A percentile compares a stretch with the other conserved stretches of the same genome.
These are phyloP conservation scores for Mycena alexandri DNA, from an alignment of 768 basidiomycete species.

Conservation along the genomic window DNA sequence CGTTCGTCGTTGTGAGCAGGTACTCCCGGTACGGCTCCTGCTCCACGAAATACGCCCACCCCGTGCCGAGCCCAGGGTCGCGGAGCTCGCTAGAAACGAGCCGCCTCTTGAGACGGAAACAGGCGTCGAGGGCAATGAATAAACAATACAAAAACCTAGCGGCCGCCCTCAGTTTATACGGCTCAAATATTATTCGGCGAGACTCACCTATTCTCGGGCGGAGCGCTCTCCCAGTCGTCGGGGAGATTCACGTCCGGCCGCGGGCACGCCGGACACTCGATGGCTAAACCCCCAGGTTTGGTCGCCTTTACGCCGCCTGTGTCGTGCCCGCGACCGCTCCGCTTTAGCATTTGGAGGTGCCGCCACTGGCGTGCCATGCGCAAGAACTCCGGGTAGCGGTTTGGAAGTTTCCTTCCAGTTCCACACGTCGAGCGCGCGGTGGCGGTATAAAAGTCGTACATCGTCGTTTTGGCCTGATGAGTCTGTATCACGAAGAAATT, in stretches of 20 bases:
- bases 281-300: slow-evolving; percentile 42
- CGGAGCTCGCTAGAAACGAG: background rate
- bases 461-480: slow-evolving; percentile 30
- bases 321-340: slow-evolving; percentile 44
- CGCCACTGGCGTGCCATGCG: slow-evolving; percentile 36
- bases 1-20: background rate
- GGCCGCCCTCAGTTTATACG: no score
- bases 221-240: slow-evolving; percentile 39
- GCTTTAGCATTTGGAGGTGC: slow-evolving; percentile 45
- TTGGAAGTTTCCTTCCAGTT: background rate
- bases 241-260: slow-evolving; percentile 47
- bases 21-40: background rate
- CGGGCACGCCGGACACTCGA: slow-evolving; percentile 52
- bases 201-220: slow-evolving; percentile 35
- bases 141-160: background rate
- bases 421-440: slow-evolving; percentile 29
- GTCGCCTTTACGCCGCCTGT: slow-evolving; percentile 38
- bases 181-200: no score
- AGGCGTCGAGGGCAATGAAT: background rate
- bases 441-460: slow-evolving; percentile 36
- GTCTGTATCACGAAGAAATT: slow-evolving; percentile 25
- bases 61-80: background rate
- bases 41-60: slow-evolving; percentile 1
- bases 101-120: background rate
- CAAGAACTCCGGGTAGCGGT: slow-evolving; percentile 30